A percentile compares a stretch with the other conserved stretches of the same genome.
Conservation (phyloP, 495 filamentous ascomycete genomes). For the Parathielavia hyrcaniae region DNA sequence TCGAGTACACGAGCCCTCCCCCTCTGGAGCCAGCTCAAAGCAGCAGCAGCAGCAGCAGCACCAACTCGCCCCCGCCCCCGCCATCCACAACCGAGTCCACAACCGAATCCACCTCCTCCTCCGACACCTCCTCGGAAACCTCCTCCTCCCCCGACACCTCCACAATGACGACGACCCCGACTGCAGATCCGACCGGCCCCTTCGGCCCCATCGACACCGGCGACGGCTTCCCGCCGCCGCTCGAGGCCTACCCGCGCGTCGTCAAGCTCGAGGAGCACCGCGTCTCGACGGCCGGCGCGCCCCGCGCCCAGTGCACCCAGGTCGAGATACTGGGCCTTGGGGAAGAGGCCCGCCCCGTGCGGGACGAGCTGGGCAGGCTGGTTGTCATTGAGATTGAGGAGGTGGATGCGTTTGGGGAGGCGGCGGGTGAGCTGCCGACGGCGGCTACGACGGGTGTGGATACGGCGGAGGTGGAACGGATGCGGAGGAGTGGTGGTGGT, state of each 20-base stretch:
- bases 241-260: slow-evolving; percentile 55
- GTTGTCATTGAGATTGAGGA: slow-evolving; percentile 57
- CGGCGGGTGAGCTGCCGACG: neutral
- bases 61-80: too few relatives aligned
- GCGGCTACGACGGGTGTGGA: neutral
- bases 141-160: slow-evolving; percentile 5
- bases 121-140: too few relatives aligned
- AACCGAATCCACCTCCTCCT: too few relatives aligned
- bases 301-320: slow-evolving; percentile 53
- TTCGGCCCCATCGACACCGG: slow-evolving; percentile 19
- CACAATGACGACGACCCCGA: slow-evolving; percentile 2
- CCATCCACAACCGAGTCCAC: too few relatives aligned
- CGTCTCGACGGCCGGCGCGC: slow-evolving; percentile 32
- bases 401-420: slow-evolving; percentile 6
- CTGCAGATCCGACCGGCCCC: slow-evolving; percentile 12
- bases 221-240: slow-evolving; percentile 14
- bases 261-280: slow-evolving; percentile 78
- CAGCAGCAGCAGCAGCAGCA: neutral
- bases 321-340: slow-evolving; percentile 52
- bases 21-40: slow-evolving; percentile 1
- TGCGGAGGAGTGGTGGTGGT: neutral
- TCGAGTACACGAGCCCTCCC: neutral
- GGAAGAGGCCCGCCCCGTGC: slow-evolving; percentile 35
- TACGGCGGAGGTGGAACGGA: neutral
- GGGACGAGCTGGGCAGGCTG: slow-evolving; percentile 36